Conservation (phyloP, 2,329 filamentous ascomycete genomes). For the Sporothrix brunneoviolacea region DNA sequence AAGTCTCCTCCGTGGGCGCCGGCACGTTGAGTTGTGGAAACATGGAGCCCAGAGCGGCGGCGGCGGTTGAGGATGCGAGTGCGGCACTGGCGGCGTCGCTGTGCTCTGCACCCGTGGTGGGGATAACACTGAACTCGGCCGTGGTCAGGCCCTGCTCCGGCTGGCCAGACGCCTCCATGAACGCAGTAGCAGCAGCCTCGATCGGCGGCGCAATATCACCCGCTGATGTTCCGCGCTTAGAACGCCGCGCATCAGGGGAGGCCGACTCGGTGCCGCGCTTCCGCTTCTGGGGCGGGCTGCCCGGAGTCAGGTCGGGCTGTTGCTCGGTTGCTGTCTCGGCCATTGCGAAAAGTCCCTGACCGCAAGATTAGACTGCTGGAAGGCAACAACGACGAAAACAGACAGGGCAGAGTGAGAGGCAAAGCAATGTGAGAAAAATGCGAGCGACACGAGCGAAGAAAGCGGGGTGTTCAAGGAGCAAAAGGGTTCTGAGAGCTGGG, state of each 20-base stretch:
- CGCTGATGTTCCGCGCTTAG: conserved; percentile 43
- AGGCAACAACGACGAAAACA: no score
- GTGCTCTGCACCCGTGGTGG: conserved; percentile 42
- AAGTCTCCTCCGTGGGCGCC: conserved; percentile 52
- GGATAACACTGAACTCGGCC: conserved; percentile 51
- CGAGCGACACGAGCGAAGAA: background rate
- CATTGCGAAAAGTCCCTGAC: conserved; percentile 28
- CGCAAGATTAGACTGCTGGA: background rate
- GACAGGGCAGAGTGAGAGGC: no score
- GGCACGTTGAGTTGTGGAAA: conserved; percentile 55
- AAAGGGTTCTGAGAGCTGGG: no score
- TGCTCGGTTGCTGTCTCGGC: conserved; percentile 40
- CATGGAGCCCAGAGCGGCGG: conserved; percentile 51
- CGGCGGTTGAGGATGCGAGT: conserved; percentile 51
- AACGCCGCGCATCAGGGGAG: conserved; percentile 43
- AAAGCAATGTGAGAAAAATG: conserved; percentile 21
- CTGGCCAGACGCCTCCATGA: conserved; percentile 50
- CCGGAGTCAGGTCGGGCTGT: conserved; percentile 40
- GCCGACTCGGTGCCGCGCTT: conserved; percentile 45
- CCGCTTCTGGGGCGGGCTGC: conserved; percentile 46
- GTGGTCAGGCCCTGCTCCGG: conserved; percentile 34
- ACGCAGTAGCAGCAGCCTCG: conserved; percentile 41
- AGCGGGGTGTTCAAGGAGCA: background rate
- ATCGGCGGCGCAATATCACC: conserved; percentile 36
- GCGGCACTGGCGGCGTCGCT: conserved; percentile 33